These are phyloP conservation scores for Synchytrium microbalum DNA, from an alignment of 371 early-diverging fungal species.

Conservation along the genomic window DNA sequence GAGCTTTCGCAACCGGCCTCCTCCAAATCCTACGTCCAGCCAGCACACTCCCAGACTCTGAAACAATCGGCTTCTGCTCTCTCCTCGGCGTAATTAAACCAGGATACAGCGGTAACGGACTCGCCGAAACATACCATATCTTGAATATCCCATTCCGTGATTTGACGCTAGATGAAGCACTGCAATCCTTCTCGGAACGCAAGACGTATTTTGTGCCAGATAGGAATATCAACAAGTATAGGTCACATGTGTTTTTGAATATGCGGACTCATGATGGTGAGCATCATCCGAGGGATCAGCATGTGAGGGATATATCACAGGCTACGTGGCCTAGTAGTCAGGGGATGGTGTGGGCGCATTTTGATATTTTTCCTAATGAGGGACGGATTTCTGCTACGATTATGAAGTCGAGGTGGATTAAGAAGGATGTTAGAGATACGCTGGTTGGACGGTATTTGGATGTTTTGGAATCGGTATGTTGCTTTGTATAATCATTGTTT, in stretches of 20 bases:
- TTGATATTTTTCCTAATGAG: not conserved
- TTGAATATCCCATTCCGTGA: not conserved
- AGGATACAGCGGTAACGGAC: not conserved
- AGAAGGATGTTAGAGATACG: not conserved
- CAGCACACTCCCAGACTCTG: not conserved
- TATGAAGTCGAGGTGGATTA: not conserved
- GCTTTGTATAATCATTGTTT: not conserved
- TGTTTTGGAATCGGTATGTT: not conserved
- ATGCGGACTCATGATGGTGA: not conserved
- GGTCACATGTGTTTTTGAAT: not conserved
- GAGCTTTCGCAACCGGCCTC: not conserved
- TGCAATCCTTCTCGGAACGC: not conserved
- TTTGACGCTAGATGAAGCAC: not conserved
- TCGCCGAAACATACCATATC: not conserved
- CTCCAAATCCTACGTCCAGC: not conserved
- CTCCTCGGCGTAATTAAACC: not conserved
- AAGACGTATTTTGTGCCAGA: not conserved
- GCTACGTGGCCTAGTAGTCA: not conserved
- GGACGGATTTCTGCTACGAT: not conserved
- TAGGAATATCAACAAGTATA: not conserved
- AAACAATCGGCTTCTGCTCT: not conserved
- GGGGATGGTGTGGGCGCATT: not conserved
- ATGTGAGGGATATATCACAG: not conserved
- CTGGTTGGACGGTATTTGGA: not conserved
- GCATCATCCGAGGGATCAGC: not conserved